phyloP scores from a whole-genome alignment of 2,329 filamentous ascomycete species.

The Herpotrichia juniperi region DNA sequence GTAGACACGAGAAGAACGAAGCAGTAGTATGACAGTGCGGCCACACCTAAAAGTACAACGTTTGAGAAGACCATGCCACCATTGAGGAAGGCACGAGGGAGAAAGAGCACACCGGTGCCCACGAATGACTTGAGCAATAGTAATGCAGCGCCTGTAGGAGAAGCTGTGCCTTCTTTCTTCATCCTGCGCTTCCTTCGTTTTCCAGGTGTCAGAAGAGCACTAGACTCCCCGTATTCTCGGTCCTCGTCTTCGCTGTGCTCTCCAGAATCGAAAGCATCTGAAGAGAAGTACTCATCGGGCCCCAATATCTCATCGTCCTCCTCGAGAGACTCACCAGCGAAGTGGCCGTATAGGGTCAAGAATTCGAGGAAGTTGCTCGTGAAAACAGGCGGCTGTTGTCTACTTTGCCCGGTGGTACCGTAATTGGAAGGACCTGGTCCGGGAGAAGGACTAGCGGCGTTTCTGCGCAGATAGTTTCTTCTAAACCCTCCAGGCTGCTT shows the following conservation, averaged over 20 bases:
- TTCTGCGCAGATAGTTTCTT: slow-evolving; percentile 82
- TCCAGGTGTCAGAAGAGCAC: slow-evolving; percentile 73
- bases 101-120: slow-evolving; percentile 91
- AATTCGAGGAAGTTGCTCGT: slow-evolving; percentile 97
- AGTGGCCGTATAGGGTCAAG: slow-evolving; percentile 92
- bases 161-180: slow-evolving; percentile 78
- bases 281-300: slow-evolving; percentile 90
- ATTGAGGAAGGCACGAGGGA: slow-evolving; percentile 91
- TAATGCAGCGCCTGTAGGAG: slow-evolving; percentile 77
- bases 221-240: slow-evolving; percentile 84
- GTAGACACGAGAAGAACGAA: slow-evolving; percentile 93
- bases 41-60: slow-evolving; percentile 83
- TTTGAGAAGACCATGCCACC: slow-evolving; percentile 98
- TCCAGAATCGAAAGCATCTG: slow-evolving; percentile 68
- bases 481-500: slow-evolving; percentile 93
- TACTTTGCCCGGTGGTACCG: slow-evolving; percentile 35
- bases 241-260: slow-evolving; percentile 67
- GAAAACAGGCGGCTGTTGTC: slow-evolving; percentile 53
- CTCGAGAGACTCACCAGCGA: slow-evolving; percentile 94
- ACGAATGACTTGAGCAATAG: slow-evolving; percentile 97
- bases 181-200: slow-evolving; percentile 77
- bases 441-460: slow-evolving; percentile 68
- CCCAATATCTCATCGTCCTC: slow-evolving; percentile 91
- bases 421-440: slow-evolving; percentile 51
- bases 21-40: slow-evolving; percentile 91